phyloP scores from a whole-genome alignment of 2,329 filamentous ascomycete genomes.

The Nemania sp. region DNA sequence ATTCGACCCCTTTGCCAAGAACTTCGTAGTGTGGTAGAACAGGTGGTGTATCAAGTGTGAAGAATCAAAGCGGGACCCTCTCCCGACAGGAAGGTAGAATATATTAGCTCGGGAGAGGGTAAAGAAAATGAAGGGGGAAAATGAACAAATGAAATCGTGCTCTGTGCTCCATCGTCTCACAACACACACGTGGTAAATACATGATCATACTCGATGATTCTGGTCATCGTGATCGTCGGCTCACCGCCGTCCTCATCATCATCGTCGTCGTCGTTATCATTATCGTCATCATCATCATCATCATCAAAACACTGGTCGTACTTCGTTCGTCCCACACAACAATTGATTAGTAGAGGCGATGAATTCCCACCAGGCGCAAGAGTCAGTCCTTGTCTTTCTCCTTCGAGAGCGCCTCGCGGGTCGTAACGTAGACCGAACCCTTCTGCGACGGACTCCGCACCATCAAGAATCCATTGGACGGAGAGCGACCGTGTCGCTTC shows the following conservation, averaged over 20 bases:
- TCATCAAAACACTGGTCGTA: background rate
- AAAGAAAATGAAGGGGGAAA: constrained; percentile 1
- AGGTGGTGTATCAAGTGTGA: constrained; percentile 21
- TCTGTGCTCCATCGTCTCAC: constrained; percentile 10
- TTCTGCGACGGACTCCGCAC: constrained; percentile 34
- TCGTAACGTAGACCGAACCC: constrained; percentile 34
- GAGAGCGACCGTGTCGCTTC: constrained; percentile 35
- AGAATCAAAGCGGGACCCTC: constrained; percentile 5
- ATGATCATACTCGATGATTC: constrained; percentile 14
- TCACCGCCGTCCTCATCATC: constrained; percentile 10
- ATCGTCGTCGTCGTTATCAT: constrained; percentile 8
- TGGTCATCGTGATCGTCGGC: constrained; percentile 7
- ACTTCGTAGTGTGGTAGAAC: constrained; percentile 17
- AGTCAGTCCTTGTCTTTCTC: constrained; percentile 30
- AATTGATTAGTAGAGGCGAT: constrained; percentile 11
- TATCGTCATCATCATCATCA: constrained; percentile 10
- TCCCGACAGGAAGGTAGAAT: background rate
- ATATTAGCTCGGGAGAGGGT: background rate
- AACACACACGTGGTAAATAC: constrained; percentile 3
- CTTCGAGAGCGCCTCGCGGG: constrained; percentile 32
- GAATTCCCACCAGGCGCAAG: constrained; percentile 13
- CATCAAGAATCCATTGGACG: constrained; percentile 34
- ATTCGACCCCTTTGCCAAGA: background rate
- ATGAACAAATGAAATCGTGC: constrained; percentile 17
- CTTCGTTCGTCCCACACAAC: background rate